Conservation (phyloP, 73 alveolate species). For the Paramecium sonneborni region DNA sequence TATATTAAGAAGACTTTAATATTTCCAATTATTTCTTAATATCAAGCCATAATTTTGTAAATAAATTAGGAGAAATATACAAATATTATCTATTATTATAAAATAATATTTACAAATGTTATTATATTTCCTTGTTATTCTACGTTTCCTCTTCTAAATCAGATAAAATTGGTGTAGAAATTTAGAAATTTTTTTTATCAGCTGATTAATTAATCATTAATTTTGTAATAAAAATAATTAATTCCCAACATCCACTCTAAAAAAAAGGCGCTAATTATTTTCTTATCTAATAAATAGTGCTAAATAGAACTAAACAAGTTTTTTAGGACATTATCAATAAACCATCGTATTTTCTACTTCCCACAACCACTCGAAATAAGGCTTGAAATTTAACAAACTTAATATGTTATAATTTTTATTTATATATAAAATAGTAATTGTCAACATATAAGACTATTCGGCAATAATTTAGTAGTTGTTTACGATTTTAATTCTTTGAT, state of each 20-base stretch:
- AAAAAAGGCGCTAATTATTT: background rate
- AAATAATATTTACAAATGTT: background rate
- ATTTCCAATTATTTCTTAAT: background rate
- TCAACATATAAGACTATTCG: background rate
- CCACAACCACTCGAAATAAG: too few relatives aligned
- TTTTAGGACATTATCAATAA: background rate
- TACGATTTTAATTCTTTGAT: background rate
- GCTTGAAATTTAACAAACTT: too few relatives aligned
- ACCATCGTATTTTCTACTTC: too few relatives aligned
- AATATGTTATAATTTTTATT: too few relatives aligned
- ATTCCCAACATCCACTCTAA: background rate
- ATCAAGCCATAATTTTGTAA: background rate
- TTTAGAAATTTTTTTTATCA: background rate
- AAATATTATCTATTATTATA: background rate
- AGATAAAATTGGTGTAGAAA: background rate
- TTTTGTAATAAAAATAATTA: background rate
- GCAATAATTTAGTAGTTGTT: background rate
- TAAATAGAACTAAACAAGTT: too few relatives aligned
- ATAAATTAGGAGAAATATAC: conserved; percentile 8
- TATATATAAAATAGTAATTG: background rate
- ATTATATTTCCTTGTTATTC: background rate
- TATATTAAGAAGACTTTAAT: background rate
- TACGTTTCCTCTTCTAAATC: background rate
- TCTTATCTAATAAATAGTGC: background rate
- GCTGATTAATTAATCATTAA: background rate